phyloP scores from a whole-genome alignment of 805 yeast species.

The Cyberlindnera xishuangbannaensis region DNA sequence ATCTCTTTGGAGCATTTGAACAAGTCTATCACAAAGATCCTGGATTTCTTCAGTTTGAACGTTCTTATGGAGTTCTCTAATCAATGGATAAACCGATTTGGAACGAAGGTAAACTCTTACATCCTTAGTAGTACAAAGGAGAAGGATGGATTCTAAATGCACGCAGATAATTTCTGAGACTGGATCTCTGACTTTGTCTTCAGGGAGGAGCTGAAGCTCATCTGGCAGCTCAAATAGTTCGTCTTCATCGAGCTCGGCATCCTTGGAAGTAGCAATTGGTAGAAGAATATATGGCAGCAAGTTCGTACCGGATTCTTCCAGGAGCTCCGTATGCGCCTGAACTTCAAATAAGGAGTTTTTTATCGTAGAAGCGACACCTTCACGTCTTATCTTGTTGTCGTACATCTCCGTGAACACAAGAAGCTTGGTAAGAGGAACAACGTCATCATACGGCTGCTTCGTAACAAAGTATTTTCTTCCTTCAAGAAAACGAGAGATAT shows the following conservation, averaged over 20 bases:
- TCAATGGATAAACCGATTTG: slow-evolving; percentile 79
- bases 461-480: slow-evolving; percentile 79
- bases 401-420: slow-evolving; percentile 78
- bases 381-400: slow-evolving; percentile 74
- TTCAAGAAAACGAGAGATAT: slow-evolving; percentile 65
- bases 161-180: slow-evolving; percentile 54
- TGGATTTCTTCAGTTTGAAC: slow-evolving; percentile 41
- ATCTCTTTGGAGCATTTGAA: slow-evolving; percentile 89
- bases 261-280: slow-evolving; percentile 75
- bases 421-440: slow-evolving; percentile 76
- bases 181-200: slow-evolving; percentile 75
- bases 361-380: slow-evolving; percentile 88
- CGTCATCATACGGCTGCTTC: slow-evolving; percentile 64
- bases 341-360: slow-evolving; percentile 85
- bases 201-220: slow-evolving; percentile 72
- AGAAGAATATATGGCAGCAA: slow-evolving; percentile 74
- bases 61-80: slow-evolving; percentile 78
- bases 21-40: slow-evolving; percentile 77
- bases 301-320: slow-evolving; percentile 59
- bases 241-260: slow-evolving; percentile 66
- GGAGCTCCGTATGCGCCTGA: slow-evolving; percentile 52
- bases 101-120: slow-evolving; percentile 73
- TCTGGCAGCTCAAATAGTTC: slow-evolving; percentile 87
- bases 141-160: slow-evolving; percentile 73
- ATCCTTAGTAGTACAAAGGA: slow-evolving; percentile 68